Percentiles rank a stretch among this genome's conserved stretches.
phyloP scores from a whole-genome alignment of 495 filamentous ascomycete species.

The Achaetomiella virescens region DNA sequence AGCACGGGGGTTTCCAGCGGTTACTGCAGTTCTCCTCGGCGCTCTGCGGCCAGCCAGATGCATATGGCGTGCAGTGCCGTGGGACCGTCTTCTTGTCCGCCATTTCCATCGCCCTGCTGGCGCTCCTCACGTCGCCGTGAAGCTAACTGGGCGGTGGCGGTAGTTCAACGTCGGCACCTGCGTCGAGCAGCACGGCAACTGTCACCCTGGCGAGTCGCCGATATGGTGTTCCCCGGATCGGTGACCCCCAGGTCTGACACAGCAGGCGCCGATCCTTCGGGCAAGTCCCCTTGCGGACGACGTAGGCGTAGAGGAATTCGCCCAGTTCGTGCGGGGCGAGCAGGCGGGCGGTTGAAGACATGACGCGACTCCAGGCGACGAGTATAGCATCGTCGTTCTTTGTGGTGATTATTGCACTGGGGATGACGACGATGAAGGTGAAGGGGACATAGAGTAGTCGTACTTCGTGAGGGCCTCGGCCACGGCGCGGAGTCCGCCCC shows the following conservation, averaged over 20 bases:
- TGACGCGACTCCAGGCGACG: neutral
- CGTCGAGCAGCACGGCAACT: neutral
- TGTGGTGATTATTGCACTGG: neutral
- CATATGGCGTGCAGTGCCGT: neutral
- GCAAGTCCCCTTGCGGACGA: neutral
- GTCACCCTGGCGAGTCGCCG: neutral
- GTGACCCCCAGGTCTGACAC: no score
- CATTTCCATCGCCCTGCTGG: neutral
- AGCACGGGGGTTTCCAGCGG: no score
- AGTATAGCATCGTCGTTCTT: neutral
- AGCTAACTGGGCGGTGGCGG: no score
- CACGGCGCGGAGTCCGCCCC: neutral
- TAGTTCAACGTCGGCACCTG: neutral
- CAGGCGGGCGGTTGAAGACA: neutral
- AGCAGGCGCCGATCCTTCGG: neutral
- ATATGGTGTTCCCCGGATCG: neutral
- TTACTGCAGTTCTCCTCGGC: neutral
- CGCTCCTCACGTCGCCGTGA: no score
- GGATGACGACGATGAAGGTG: neutral
- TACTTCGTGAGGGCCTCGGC: neutral
- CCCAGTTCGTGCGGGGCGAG: neutral
- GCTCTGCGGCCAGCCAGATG: neutral
- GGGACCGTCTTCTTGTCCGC: neutral
- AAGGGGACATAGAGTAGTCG: neutral
- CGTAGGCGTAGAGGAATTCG: neutral